phyloP scores from a whole-genome alignment of 371 early-diverging fungal species.

The Rhizopus sp. region DNA sequence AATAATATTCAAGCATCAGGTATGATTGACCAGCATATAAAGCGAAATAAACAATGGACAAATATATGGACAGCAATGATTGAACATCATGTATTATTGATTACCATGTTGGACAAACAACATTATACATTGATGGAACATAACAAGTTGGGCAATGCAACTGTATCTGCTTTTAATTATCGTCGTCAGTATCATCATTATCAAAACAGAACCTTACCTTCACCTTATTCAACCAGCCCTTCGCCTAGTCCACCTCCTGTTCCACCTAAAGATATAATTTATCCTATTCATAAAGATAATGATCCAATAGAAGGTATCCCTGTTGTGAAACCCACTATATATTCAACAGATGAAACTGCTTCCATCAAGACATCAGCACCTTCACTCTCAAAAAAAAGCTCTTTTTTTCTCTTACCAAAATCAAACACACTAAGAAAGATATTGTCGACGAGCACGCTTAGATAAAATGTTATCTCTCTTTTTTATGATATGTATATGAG shows the following conservation, averaged over 20 bases:
- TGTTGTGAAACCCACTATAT: neutral
- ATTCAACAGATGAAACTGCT: neutral
- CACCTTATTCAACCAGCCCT: conserved; percentile 15
- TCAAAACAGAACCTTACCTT: conserved; percentile 19
- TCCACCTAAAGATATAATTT: neutral
- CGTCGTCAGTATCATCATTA: conserved; percentile 6
- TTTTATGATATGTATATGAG: neutral
- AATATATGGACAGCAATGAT: conserved; percentile 44
- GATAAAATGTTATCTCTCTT: conserved; percentile 7
- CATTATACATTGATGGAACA: neutral
- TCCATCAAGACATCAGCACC: conserved; percentile 3
- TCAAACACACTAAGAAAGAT: conserved; percentile 27
- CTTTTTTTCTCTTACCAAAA: conserved; percentile 22
- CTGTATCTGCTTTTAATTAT: conserved; percentile 9
- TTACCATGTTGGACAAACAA: conserved; percentile 16
- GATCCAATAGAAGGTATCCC: neutral
- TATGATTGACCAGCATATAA: conserved; percentile 22
- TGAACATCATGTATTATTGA: conserved; percentile 33
- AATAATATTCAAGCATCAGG: conserved; percentile 12
- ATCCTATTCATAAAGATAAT: neutral
- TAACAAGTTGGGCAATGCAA: neutral
- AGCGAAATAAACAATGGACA: conserved; percentile 44
- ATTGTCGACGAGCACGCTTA: conserved; percentile 26
- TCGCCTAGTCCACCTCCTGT: conserved; percentile 1
- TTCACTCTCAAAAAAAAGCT: conserved; percentile 25